Percentiles rank a stretch among this genome's conserved stretches.
Conservation (phyloP, 108 stramenopile genomes). For the Cyclotella choctawhatcheeana region DNA sequence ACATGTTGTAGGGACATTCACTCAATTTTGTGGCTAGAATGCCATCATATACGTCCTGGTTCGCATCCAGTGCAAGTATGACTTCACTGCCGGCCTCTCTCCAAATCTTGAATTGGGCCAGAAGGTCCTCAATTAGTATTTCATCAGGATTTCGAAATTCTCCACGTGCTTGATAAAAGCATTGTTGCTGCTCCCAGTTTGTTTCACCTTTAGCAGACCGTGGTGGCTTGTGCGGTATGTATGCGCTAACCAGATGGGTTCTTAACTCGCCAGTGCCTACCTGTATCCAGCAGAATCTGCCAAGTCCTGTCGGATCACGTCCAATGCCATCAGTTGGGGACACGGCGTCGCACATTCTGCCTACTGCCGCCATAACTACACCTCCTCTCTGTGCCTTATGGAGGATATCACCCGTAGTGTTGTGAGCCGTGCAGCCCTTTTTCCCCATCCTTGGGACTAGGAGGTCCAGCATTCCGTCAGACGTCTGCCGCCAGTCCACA, state of each 20-base stretch:
- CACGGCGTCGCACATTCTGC: background rate
- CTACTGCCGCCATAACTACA: background rate
- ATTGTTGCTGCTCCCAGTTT: background rate
- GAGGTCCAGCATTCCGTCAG: background rate
- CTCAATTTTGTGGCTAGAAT: background rate
- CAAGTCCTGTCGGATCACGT: background rate
- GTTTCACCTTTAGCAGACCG: background rate
- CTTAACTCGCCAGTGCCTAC: background rate
- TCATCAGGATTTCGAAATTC: background rate
- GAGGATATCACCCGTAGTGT: background rate
- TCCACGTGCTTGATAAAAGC: background rate
- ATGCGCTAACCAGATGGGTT: background rate
- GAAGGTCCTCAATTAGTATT: background rate
- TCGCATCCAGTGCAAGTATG: slow-evolving; percentile 1
- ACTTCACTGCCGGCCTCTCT: background rate
- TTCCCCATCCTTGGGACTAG: background rate
- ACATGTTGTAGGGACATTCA: background rate
- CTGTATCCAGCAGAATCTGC: background rate
- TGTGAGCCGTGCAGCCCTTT: background rate
- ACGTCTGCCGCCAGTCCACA: background rate
- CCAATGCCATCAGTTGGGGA: background rate
- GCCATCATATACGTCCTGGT: slow-evolving; percentile 7
- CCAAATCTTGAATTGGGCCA: background rate
- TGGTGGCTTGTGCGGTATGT: background rate
- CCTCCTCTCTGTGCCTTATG: background rate